A percentile compares a stretch with the other conserved stretches of the same genome.
Conservation (phyloP, 2,329 filamentous ascomycete species). For the Penicillium sp. region DNA sequence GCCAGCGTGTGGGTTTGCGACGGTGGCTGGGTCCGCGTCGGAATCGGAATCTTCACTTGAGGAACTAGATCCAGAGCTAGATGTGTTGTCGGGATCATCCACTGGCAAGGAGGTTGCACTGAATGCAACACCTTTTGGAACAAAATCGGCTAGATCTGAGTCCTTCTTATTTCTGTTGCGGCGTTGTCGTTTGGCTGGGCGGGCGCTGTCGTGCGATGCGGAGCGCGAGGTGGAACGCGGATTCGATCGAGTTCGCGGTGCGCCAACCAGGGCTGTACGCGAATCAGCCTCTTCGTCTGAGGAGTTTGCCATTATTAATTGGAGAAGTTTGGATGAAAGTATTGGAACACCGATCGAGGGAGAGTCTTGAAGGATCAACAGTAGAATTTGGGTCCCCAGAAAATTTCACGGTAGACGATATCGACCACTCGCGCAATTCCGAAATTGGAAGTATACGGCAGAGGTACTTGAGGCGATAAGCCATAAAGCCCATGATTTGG, state of each 20-base stretch:
- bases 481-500: background rate
- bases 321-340: background rate
- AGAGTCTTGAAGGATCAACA: background rate
- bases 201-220: constrained; percentile 24
- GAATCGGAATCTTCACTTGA: constrained; percentile 4
- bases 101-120: constrained; percentile 33
- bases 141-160: constrained; percentile 35
- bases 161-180: constrained; percentile 24
- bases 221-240: constrained; percentile 22
- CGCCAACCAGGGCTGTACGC: constrained; percentile 46
- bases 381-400: constrained; percentile 1
- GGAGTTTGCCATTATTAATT: background rate
- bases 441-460: background rate
- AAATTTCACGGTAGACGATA: constrained; percentile 28
- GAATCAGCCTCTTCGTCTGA: constrained; percentile 45
- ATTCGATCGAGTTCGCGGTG: constrained; percentile 33
- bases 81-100: constrained; percentile 34
- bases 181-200: constrained; percentile 29
- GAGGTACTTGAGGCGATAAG: background rate
- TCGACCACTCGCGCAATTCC: background rate
- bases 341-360: background rate
- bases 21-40: constrained; percentile 12
- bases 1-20: constrained; percentile 22
- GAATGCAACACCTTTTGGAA: constrained; percentile 38
- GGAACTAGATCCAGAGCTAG: constrained; percentile 31